Evolutionary conservation across 352 stramenopile genomes (phyloP), one percentile per base, ranked within the genome.

Genomic region (Globisporangium parvum): DNA sequence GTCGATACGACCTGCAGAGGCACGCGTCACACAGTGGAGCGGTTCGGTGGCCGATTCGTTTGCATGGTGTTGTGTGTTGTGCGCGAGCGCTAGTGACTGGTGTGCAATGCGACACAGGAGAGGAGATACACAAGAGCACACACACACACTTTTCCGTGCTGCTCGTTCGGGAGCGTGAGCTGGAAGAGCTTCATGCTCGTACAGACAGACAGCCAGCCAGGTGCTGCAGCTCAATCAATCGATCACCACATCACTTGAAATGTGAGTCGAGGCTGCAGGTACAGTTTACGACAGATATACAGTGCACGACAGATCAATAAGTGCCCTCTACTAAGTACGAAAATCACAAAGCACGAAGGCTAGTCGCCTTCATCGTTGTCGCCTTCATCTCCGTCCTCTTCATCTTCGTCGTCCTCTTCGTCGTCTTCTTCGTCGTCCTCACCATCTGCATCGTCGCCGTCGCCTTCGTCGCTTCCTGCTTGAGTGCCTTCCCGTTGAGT

Each of bases 181-280:
- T 93, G 83, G 75, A 93, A 93, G 61, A 93, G 83, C 80, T 93
- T 93, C 83, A 91, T 93, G 47, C 5, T 37, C 52, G 17, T 24
- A 31, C 37, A 35, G 37, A 23, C 37, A 23, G 14, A 3, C 14
- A n/a, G 14, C 24, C 14, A 24, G 26, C 11, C 11, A 11, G 20
- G 11, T 39, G 24, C 8, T 26, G 6, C 18, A 12, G 11, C 10
- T 44, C 31, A 37, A 3, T 41, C 18, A 2, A 14, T 44, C 12
- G 31, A 44, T 44, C 39, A 21, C 39, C 14, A 44, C 39, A 15
- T 44, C 39, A 44, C 5, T n/a, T 17, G 11, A 20, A 20, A 15
- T n/a, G 39, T 44, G 35, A 41, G 35, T 4, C 10, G 35, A 18
- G 35, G 10, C 4, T 41, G 35, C 8, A 8, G 10, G 31, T 37